These are phyloP conservation scores for Mariannaea elegans DNA, from an alignment of 2,329 filamentous ascomycete genomes.

Conservation along the genomic window DNA sequence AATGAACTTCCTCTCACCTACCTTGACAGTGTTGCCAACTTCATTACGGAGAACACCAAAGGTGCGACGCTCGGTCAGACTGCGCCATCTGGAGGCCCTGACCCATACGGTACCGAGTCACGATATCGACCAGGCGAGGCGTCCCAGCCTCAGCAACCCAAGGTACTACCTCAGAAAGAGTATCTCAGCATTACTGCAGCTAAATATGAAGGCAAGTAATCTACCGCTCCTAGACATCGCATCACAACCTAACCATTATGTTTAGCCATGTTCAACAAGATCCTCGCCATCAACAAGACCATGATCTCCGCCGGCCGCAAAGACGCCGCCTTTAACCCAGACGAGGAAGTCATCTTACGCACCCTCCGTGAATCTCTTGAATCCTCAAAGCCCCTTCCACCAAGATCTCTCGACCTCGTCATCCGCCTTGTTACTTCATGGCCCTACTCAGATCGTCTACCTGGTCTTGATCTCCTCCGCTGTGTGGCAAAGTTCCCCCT, in stretches of 20 bases:
- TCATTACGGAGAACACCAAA: slow-evolving; percentile 89
- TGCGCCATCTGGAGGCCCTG: slow-evolving; percentile 61
- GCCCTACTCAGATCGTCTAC: slow-evolving; percentile 82
- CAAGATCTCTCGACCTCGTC: slow-evolving; percentile 68
- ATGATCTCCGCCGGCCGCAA: slow-evolving; percentile 77
- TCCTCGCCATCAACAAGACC: slow-evolving; percentile 77
- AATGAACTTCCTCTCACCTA: slow-evolving; percentile 90
- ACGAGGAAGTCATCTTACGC: slow-evolving; percentile 71
- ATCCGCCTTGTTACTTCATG: slow-evolving; percentile 79
- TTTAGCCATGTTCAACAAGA: slow-evolving; percentile 77
- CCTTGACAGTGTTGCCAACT: slow-evolving; percentile 90
- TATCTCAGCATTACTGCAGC: slow-evolving; percentile 82
- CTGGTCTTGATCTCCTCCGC: slow-evolving; percentile 88
- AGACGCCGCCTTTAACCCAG: slow-evolving; percentile 76
- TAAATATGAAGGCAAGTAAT: slow-evolving; percentile 65
- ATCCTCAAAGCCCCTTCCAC: slow-evolving; percentile 57
- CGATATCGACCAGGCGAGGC: slow-evolving; percentile 76
- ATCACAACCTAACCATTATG: slow-evolving; percentile 32
- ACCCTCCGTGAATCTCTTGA: slow-evolving; percentile 72
- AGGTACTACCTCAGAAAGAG: slow-evolving; percentile 78
- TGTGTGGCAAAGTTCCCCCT: slow-evolving; percentile 76
- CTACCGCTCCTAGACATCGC: background rate
- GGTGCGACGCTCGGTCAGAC: slow-evolving; percentile 81
- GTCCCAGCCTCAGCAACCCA: slow-evolving; percentile 55
- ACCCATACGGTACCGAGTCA: slow-evolving; percentile 81